These are phyloP conservation scores for Nectriaceae sp. DNA, from an alignment of 2,329 filamentous ascomycete species.

Conservation along the genomic window DNA sequence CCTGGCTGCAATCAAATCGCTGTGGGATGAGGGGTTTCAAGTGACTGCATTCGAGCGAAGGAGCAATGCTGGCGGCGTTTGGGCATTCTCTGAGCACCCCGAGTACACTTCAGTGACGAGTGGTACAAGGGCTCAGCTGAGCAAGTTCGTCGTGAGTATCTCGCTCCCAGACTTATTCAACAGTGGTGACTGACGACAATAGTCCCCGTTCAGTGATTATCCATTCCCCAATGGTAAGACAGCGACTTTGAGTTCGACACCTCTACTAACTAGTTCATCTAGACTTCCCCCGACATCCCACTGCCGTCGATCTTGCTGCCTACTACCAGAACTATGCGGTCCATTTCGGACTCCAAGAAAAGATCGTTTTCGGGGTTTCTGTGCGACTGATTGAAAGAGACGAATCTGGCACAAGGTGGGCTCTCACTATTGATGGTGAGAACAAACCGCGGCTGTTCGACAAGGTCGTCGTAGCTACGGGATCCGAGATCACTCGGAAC, in stretches of 20 bases:
- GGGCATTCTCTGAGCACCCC: slow-evolving; percentile 23
- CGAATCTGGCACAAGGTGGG: slow-evolving; percentile 17
- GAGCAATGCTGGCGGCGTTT: slow-evolving; percentile 23
- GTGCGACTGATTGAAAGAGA: slow-evolving; percentile 16
- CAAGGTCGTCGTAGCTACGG: slow-evolving; percentile 26
- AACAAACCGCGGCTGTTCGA: slow-evolving; percentile 17
- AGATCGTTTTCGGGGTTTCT: slow-evolving; percentile 17
- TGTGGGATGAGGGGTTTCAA: slow-evolving; percentile 25
- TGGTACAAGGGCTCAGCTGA: slow-evolving; percentile 22
- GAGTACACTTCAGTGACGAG: slow-evolving; percentile 21
- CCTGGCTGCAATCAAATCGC: slow-evolving; percentile 23
- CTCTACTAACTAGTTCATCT: not conserved
- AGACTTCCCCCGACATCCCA: slow-evolving; percentile 21
- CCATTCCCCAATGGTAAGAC: slow-evolving; percentile 24
- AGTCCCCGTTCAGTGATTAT: slow-evolving; percentile 26
- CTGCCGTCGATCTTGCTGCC: slow-evolving; percentile 10
- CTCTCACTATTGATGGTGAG: slow-evolving; percentile 15
- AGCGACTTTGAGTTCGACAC: no score
- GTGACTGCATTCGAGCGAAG: slow-evolving; percentile 26
- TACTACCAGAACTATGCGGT: slow-evolving; percentile 26
- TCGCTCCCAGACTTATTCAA: not conserved
- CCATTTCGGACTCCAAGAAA: slow-evolving; percentile 16
- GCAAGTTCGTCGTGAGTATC: slow-evolving; percentile 25
- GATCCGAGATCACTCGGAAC: slow-evolving; percentile 17
- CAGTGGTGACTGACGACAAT: not conserved